phyloP scores from a whole-genome alignment of 2,329 filamentous ascomycete species.

The Penicillium sp. region DNA sequence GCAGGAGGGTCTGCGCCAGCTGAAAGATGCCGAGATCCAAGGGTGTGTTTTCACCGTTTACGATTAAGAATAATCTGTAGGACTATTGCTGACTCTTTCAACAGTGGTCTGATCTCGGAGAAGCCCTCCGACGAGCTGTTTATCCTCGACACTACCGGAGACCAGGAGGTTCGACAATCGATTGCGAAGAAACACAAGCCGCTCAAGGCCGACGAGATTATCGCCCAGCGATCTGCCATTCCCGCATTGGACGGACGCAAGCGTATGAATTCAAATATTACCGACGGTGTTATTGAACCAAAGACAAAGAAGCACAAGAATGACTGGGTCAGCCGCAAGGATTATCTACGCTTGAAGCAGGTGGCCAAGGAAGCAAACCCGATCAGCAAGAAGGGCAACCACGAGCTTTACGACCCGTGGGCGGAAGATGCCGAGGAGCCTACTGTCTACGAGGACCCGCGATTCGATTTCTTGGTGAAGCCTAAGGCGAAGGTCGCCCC shows the following conservation, averaged over 20 bases:
- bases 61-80: conserved; percentile 1
- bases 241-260: conserved; percentile 81
- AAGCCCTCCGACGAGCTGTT: conserved; percentile 85
- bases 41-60: conserved; percentile 62
- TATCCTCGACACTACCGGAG: conserved; percentile 76
- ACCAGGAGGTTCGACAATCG: conserved; percentile 68
- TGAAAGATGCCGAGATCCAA: conserved; percentile 88
- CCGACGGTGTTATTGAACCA: conserved; percentile 72
- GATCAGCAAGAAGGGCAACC: conserved; percentile 62
- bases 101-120: conserved; percentile 83
- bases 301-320: conserved; percentile 75
- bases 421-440: conserved; percentile 55
- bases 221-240: conserved; percentile 80
- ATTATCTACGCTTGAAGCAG: conserved; percentile 76
- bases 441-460: conserved; percentile 53
- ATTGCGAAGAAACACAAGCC: conserved; percentile 73
- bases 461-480: conserved; percentile 71
- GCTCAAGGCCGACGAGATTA: conserved; percentile 90
- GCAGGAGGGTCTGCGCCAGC: conserved; percentile 77
- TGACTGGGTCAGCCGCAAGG: conserved; percentile 82
- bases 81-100: conserved; percentile 24
- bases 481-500: conserved; percentile 73
- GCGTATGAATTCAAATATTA: conserved; percentile 71
- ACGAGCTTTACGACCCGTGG: conserved; percentile 78
- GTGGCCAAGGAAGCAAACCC: conserved; percentile 72